Evolutionary conservation across 2,329 filamentous ascomycete genomes (phyloP), one percentile per base, ranked within the genome.

Genomic region (Ceratocystis cubensis): DNA sequence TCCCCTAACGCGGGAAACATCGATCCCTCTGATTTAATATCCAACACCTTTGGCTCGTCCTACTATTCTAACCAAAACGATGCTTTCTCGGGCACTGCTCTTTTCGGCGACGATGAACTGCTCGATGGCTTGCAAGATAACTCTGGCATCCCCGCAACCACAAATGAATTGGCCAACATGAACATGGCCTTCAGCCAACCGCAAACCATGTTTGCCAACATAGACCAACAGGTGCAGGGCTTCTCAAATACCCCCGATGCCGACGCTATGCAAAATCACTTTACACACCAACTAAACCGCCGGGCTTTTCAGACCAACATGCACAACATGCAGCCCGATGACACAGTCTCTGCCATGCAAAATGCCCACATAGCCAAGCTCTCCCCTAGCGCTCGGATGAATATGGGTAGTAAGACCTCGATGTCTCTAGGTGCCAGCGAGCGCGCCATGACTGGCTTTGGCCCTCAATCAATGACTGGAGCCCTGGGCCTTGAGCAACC

Each of bases 171-270:
- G 68, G 80, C 80, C 71, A 78, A 79, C 65, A 75, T 82, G 70
- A 79, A 80, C 65, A 85, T 88, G 75, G 78, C 79, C 68, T 86
- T 82, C 71, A 73, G 77, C 41, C 81, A 84, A 66, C 66, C 66
- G 25, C 59, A 65, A 30, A 50, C 64, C 22, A 50, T 65, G 20
- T 68, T 68, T 25, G 30, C 57, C 30, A 78, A 78, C 63, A 77
- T 87, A 71, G 86, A 89, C 70, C 78, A 82, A 61, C 86, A 88
- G 67, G 85, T 91, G 73, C 88, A 88, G 72, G 85, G 90, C 69
- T 97, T 88, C 76, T 96, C 93, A 22, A 90, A 89, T 74, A 96
- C 92, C 1, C 92, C 93, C 2, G 93, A 97, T 69, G 91, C 91
- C 64, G 88, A 91, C 65, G 91, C 93, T 5, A 93, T 96, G 69